Base-by-base conservation (phyloP, 345 rosid genomes). In the Camelina neglecta region DNA sequence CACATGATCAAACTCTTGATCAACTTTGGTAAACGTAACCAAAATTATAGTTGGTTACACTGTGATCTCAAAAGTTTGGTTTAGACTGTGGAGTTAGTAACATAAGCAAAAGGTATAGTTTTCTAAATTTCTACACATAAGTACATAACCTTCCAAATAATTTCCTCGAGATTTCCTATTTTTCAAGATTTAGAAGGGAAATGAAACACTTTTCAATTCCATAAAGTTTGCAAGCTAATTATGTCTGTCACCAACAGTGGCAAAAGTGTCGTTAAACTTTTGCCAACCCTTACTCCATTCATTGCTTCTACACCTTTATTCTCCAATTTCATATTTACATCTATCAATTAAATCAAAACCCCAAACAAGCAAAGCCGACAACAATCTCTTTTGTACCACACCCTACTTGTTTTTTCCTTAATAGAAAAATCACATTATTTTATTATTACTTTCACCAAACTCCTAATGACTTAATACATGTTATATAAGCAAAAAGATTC, bases 311-410 rank as follows among this genome's bases (percentile, higher is more conserved):
- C 68, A 72, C 9, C 58, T 77, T 77, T 66, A 72, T 72, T 78
- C 77, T 60, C 77, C 51, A 59, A 41, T 53, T 5, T 18, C 39
- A 51, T 12, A 8, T 66, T 3, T 11, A 53, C 38, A 66, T 58
- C 51, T 21, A 59, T 42, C 68, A 51, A 65, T 60, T 42, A 66
- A 15, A 66, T 42, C 36, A 60, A 31, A 50, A 50, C 60, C 55
- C 69, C n/a, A 71, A 64, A 71, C 76, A 78, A 72, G 44, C 70
- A 78, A 66, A 72, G 74, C 81, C 77, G 81, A 78, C 81, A 78
- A 78, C 21, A 44, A 26, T 78, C 81, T 78, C 65, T 78, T 60
- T 78, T 78, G 81, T 66, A 66, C 59, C 70, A 60, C 51, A 51
- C 24, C 65, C 74, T 51, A 2, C 60, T 51, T 54, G 64, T 78